phyloP scores from a whole-genome alignment of 2,329 filamentous ascomycete species.

The Akanthomyces uredinophilus region DNA sequence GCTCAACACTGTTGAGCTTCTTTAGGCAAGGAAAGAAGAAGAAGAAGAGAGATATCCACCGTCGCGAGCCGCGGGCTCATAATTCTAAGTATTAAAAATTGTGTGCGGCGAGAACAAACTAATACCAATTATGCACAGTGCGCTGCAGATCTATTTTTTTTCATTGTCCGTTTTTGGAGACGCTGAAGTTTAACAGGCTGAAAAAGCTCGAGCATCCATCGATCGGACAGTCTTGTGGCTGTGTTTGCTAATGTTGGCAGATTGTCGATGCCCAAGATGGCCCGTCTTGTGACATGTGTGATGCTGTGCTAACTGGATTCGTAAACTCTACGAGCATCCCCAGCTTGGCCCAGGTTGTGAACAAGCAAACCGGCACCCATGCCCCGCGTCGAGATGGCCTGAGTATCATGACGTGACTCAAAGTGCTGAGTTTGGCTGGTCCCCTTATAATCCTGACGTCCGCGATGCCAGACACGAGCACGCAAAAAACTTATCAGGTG shows the following conservation, averaged over 20 bases:
- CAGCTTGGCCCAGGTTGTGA: background rate
- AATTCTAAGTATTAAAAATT: constrained; percentile 7
- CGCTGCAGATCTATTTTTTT: background rate
- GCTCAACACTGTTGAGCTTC: background rate
- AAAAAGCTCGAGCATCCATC: background rate
- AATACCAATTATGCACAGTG: constrained; percentile 13
- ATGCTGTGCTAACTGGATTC: background rate
- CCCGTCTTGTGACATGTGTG: background rate
- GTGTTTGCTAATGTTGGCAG: constrained; percentile 11
- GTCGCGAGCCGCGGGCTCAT: constrained; percentile 7
- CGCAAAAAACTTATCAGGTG: no score
- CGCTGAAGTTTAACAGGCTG: constrained; percentile 8
- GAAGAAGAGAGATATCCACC: background rate
- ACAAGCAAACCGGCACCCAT: background rate
- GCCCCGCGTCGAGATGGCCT: no score
- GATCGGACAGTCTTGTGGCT: background rate
- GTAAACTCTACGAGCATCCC: background rate
- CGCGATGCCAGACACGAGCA: no score
- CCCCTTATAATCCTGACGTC: no score
- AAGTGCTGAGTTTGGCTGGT: no score
- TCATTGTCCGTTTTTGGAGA: background rate
- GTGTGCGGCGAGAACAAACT: background rate
- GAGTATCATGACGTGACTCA: no score
- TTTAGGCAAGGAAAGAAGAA: background rate
- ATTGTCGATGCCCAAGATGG: background rate